A percentile compares a stretch with the other conserved stretches of the same genome.
These are phyloP conservation scores for Obba rivulosa DNA, from an alignment of 768 basidiomycete species.

Conservation along the genomic window DNA sequence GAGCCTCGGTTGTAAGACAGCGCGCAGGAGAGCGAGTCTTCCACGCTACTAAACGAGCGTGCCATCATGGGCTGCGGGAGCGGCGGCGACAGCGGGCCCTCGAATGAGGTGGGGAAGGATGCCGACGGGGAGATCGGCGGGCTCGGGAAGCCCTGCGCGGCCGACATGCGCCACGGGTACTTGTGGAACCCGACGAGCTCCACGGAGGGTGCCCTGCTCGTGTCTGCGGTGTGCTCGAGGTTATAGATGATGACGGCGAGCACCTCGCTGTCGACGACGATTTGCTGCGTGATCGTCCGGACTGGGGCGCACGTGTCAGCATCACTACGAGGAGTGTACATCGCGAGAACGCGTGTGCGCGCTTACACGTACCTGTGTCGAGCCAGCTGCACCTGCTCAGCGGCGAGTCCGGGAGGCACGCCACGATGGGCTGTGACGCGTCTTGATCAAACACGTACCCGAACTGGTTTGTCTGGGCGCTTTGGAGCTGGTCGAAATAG, in stretches of 20 bases:
- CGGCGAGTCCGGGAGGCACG: constrained; percentile 61
- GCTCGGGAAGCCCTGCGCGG: constrained; percentile 19
- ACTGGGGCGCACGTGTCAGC: constrained; percentile 34
- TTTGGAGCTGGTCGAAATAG: constrained; percentile 35
- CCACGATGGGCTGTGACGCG: constrained; percentile 33
- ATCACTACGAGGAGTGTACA: constrained; percentile 16
- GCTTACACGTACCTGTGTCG: constrained; percentile 56
- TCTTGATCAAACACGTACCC: constrained; percentile 15
- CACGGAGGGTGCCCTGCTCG: constrained; percentile 48
- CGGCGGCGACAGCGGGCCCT: not conserved
- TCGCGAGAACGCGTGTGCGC: constrained; percentile 4
- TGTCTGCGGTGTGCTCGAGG: constrained; percentile 48
- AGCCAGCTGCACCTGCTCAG: constrained; percentile 68
- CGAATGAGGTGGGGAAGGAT: not conserved
- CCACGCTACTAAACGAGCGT: not conserved
- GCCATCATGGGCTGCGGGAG: not conserved
- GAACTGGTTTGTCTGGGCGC: constrained; percentile 22
- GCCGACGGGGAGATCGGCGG: constrained; percentile 6
- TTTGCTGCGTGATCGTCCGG: constrained; percentile 61
- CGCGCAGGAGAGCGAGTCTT: not conserved
- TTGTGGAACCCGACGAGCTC: constrained; percentile 51
- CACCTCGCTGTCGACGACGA: constrained; percentile 58
- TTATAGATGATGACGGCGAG: constrained; percentile 65
- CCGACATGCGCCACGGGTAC: constrained; percentile 28
- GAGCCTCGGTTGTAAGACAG: not conserved